Base-by-base conservation (phyloP, 2,329 filamentous ascomycete species). In the Pseudogymnoascus sp. region DNA sequence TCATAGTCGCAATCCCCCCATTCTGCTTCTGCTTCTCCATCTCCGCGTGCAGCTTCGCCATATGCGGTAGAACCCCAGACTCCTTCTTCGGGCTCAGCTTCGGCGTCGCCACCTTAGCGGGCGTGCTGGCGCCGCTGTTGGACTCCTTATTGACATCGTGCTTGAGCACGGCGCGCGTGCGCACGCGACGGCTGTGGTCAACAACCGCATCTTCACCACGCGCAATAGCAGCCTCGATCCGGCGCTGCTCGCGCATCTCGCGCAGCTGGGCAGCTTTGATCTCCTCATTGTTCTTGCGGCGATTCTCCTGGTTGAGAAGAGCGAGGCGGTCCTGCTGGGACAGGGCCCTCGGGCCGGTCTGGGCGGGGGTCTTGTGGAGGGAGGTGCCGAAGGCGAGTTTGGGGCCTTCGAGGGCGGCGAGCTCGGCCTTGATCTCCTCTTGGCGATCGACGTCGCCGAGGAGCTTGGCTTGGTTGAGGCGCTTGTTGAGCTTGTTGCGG, bases 201-300 rank as follows among this genome's bases (percentile, higher is more conserved):
- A 83, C 82, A 63, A 80, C 76, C 35, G 84, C 79, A 1, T 79
- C 78, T 71, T 90, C 87, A 63, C 86, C 86, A 40, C 85, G 82
- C 65, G 84, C 84, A 53, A 86, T 75, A 44, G 83, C 84, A 63
- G 80, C 81, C 67, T 85, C 85, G 50, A 80, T 81, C 73, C 83
- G 83, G 67, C 83, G 84, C 69, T 79, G 79, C 67, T 81, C 82
- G 60, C 83, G 83, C 69, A 87, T 84, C 77, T 99, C 94, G 68
- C 88, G 88, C 63, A 96, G 80, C 73, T 97, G 90, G 0, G 92
- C 93, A 74, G 90, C 90, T 65, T 93, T 90, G n/a, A 97, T 89
- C 59, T 90, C 87, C 73, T 96, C 90, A n/a, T 84, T 83, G 71
- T 97, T 97, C 68, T 87, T 83, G 64, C 87, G 86, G 66, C 93